These are phyloP conservation scores for Candida anglica DNA, from an alignment of 805 yeast species.

Conservation along the genomic window DNA sequence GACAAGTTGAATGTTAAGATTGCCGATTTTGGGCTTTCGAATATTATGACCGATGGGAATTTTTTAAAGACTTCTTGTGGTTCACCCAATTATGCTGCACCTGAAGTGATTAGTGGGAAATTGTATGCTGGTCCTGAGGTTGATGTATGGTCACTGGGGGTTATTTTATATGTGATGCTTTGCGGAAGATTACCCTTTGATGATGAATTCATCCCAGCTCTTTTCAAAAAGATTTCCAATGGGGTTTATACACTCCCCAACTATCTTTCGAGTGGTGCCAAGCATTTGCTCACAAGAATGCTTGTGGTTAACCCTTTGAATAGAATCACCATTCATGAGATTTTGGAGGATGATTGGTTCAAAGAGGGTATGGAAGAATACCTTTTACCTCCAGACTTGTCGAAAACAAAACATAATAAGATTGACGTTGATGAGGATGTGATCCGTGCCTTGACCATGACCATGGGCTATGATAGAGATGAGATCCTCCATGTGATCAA, in stretches of 20 bases:
- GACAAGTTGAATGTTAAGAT: slow-evolving; percentile 89
- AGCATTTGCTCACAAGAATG: slow-evolving; percentile 79
- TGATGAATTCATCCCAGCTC: slow-evolving; percentile 92
- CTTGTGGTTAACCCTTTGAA: slow-evolving; percentile 91
- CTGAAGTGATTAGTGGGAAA: slow-evolving; percentile 93
- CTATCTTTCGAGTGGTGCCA: slow-evolving; percentile 81
- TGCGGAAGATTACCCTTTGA: slow-evolving; percentile 95
- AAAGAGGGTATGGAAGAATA: slow-evolving; percentile 75
- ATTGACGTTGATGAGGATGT: slow-evolving; percentile 69
- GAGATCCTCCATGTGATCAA: slow-evolving; percentile 74
- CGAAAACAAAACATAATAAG: slow-evolving; percentile 30
- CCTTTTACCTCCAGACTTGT: slow-evolving; percentile 56
- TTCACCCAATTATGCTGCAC: slow-evolving; percentile 96
- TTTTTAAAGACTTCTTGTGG: slow-evolving; percentile 94
- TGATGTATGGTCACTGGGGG: slow-evolving; percentile 98
- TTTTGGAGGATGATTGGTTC: slow-evolving; percentile 94
- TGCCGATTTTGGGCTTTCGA: slow-evolving; percentile 93
- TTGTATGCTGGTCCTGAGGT: slow-evolving; percentile 97
- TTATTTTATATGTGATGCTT: slow-evolving; percentile 89
- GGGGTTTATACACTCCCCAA: slow-evolving; percentile 92
- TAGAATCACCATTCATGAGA: slow-evolving; percentile 88
- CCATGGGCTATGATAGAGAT: slow-evolving; percentile 87
- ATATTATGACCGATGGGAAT: slow-evolving; percentile 97
- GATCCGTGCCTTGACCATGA: slow-evolving; percentile 65
- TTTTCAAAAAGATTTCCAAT: slow-evolving; percentile 86